These are phyloP conservation scores for Cytospora schulzeri DNA, from an alignment of 2,329 filamentous ascomycete species.

Conservation along the genomic window DNA sequence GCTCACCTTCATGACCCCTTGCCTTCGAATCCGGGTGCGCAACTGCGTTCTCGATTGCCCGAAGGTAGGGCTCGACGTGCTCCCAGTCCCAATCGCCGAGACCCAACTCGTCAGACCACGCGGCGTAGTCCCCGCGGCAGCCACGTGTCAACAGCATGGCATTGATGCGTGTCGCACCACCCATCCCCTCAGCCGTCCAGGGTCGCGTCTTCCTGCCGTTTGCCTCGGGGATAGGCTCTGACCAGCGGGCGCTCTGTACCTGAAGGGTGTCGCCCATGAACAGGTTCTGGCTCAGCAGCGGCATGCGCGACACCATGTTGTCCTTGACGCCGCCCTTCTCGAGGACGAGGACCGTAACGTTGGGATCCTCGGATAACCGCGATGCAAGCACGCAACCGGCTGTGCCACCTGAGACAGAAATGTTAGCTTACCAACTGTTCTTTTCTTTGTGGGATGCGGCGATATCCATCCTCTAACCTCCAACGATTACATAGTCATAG, in stretches of 20 bases:
- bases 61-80: constrained; percentile 39
- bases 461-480: background rate
- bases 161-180: constrained; percentile 39
- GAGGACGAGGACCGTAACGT: constrained; percentile 42
- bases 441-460: background rate
- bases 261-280: constrained; percentile 31
- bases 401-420: constrained; percentile 42
- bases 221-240: constrained; percentile 34
- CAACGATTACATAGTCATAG: constrained; percentile 12
- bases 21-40: constrained; percentile 24
- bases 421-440: background rate
- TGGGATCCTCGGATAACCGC: constrained; percentile 43
- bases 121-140: constrained; percentile 34
- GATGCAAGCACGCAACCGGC: constrained; percentile 51
- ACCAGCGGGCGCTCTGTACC: constrained; percentile 31
- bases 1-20: constrained; percentile 34
- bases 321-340: constrained; percentile 39
- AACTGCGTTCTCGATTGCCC: constrained; percentile 34
- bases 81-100: constrained; percentile 39
- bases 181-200: constrained; percentile 36
- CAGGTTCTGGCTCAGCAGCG: constrained; percentile 36
- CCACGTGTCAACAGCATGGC: constrained; percentile 38
- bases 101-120: constrained; percentile 35
- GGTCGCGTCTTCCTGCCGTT: constrained; percentile 28
- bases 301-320: constrained; percentile 35